Percentiles rank a stretch among this genome's conserved stretches.
These are phyloP conservation scores for Parietaria judaica DNA, from an alignment of 306 rosid species.

Conservation along the genomic window DNA sequence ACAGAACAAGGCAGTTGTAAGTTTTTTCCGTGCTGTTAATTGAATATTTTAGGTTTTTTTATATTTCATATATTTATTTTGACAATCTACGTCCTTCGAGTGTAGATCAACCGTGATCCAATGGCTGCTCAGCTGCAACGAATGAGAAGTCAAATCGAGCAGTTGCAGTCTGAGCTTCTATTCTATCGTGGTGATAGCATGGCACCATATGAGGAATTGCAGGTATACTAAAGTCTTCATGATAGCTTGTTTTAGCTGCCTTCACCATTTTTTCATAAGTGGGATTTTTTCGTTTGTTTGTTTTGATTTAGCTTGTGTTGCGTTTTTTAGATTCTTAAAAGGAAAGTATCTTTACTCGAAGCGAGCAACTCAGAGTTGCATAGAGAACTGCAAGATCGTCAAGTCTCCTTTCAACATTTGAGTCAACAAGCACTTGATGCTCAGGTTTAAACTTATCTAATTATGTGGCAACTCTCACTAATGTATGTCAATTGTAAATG, in stretches of 20 bases:
- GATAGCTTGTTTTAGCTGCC: slow-evolving; percentile 5
- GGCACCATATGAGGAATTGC: slow-evolving; percentile 76
- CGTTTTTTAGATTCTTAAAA: slow-evolving; percentile 63
- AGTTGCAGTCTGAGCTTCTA: slow-evolving; percentile 75
- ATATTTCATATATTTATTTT: slow-evolving; percentile 14
- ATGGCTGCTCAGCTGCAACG: slow-evolving; percentile 65
- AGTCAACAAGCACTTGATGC: slow-evolving; percentile 43
- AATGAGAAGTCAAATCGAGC: slow-evolving; percentile 89
- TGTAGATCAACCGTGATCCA: slow-evolving; percentile 87
- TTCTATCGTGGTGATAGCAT: slow-evolving; percentile 63
- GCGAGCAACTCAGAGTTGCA: slow-evolving; percentile 72
- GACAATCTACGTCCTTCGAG: neutral
- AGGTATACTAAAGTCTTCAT: slow-evolving; percentile 34
- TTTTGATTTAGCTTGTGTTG: slow-evolving; percentile 8
- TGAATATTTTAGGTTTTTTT: too few relatives aligned
- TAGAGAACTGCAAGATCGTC: slow-evolving; percentile 50
- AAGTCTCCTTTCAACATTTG: slow-evolving; percentile 32
- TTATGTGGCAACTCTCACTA: neutral
- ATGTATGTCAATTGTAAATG: neutral
- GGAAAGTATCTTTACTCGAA: slow-evolving; percentile 84
- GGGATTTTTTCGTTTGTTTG: neutral
- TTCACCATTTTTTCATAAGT: neutral
- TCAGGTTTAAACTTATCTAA: slow-evolving; percentile 25
- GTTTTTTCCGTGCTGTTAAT: slow-evolving; percentile 15
- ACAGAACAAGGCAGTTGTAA: slow-evolving; percentile 93